phyloP scores from a whole-genome alignment of 2,329 filamentous ascomycete genomes.

The Aspergillus vadensis region DNA sequence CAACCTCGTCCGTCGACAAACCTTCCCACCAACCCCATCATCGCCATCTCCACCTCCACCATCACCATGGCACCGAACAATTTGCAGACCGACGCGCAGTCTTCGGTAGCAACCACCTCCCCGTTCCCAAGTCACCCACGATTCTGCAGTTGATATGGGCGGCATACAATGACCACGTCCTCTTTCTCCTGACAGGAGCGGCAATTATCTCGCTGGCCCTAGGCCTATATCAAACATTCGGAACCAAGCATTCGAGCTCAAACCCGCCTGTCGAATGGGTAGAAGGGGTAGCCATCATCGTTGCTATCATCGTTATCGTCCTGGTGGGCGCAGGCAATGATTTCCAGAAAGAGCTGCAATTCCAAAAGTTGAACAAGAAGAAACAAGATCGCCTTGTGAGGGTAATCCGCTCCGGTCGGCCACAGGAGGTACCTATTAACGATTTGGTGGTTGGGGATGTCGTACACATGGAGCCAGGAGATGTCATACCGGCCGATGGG shows the following conservation, averaged over 20 bases:
- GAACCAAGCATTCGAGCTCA: conserved; percentile 22
- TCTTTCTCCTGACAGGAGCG: conserved; percentile 68
- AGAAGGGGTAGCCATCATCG: conserved; percentile 70
- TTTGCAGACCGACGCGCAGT: conserved; percentile 12
- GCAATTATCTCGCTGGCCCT: conserved; percentile 71
- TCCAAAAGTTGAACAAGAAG: conserved; percentile 61
- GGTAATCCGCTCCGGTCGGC: conserved; percentile 59
- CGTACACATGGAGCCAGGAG: conserved; percentile 51
- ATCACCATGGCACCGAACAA: neutral
- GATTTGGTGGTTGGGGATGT: conserved; percentile 51
- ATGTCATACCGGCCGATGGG: conserved; percentile 69
- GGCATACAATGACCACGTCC: conserved; percentile 75
- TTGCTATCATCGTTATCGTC: conserved; percentile 70
- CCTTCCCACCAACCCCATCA: neutral
- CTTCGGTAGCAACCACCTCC: conserved; percentile 66
- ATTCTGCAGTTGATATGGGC: conserved; percentile 71
- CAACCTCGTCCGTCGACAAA: neutral
- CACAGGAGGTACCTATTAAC: conserved; percentile 55
- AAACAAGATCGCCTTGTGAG: conserved; percentile 76
- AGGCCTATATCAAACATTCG: conserved; percentile 60
- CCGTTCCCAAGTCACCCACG: conserved; percentile 66
- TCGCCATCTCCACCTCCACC: neutral
- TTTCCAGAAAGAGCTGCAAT: conserved; percentile 72
- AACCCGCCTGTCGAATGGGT: conserved; percentile 64
- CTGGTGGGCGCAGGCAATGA: conserved; percentile 71